Evolutionary conservation across 2,329 filamentous ascomycete genomes (phyloP).

Genomic region (Exophiala sideris): DNA sequence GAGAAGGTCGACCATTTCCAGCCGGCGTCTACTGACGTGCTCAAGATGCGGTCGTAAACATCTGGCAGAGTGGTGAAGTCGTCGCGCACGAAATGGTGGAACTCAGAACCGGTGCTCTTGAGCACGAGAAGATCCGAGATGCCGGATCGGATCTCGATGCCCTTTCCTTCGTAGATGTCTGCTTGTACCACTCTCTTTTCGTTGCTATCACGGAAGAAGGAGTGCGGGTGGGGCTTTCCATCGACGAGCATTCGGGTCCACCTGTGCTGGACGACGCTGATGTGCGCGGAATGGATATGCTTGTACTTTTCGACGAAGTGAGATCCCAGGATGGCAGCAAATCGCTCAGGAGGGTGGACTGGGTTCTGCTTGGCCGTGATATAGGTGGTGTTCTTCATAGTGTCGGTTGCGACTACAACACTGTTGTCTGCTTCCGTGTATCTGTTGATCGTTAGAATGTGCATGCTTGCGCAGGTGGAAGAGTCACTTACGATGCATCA

Average conservation of each 20-base stretch:
- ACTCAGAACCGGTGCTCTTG: conserved; percentile 94
- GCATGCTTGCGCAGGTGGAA: not conserved
- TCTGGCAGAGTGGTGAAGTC: conserved; percentile 89
- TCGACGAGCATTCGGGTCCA: conserved; percentile 88
- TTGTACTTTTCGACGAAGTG: conserved; percentile 87
- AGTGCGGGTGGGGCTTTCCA: conserved; percentile 89
- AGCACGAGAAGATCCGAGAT: conserved; percentile 82
- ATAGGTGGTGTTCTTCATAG: conserved; percentile 96
- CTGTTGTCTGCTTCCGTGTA: conserved; percentile 95
- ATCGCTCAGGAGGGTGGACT: conserved; percentile 89
- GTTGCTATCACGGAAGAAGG: conserved; percentile 83
- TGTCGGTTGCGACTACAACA: conserved; percentile 92
- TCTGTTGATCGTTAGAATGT: conserved; percentile 43
- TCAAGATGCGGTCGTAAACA: conserved; percentile 92
- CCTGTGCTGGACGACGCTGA: conserved; percentile 78
- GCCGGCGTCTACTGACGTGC: conserved; percentile 80
- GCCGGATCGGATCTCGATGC: conserved; percentile 71
- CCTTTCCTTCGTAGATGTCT: conserved; percentile 62
- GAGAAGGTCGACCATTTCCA: conserved; percentile 82
- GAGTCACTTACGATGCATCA: conserved; percentile 63
- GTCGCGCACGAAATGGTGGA: conserved; percentile 90
- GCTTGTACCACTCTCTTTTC: conserved; percentile 84
- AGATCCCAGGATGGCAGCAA: conserved; percentile 74
- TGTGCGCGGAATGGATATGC: conserved; percentile 81
- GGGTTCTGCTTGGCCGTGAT: conserved; percentile 92